Conservation (phyloP, 352 stramenopile species). For the Globisporangium mamillatum region DNA sequence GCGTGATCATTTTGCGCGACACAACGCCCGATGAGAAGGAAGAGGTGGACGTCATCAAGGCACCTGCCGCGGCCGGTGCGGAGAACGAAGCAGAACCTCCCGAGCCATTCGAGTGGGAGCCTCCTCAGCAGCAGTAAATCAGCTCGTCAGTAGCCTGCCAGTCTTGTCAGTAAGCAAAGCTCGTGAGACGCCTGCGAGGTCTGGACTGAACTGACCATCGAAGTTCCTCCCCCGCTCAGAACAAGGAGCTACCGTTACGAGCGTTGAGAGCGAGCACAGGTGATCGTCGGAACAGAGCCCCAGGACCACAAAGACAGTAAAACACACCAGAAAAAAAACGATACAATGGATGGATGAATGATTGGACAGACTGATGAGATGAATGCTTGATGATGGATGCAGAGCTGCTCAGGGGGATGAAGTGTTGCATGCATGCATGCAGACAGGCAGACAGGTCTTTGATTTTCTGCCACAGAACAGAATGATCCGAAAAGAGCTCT, state of each 20-base stretch:
- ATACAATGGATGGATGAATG: constrained; percentile 12
- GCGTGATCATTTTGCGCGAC: constrained; percentile 96
- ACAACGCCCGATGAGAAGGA: constrained; percentile 91
- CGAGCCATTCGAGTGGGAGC: constrained; percentile 97
- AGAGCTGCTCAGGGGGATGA: neutral
- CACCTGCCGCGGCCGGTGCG: constrained; percentile 80
- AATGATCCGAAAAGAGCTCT: constrained; percentile 12
- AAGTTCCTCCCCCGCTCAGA: neutral
- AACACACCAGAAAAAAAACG: neutral
- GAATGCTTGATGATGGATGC: constrained; percentile 6
- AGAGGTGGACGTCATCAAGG: constrained; percentile 93
- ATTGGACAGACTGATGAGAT: constrained; percentile 3
- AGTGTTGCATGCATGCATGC: neutral
- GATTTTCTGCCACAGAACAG: neutral
- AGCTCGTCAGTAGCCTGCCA: neutral
- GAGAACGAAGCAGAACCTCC: constrained; percentile 94
- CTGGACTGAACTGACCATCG: neutral
- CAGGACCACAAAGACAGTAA: neutral
- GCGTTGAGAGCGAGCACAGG: neutral
- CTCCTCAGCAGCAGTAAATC: constrained; percentile 34
- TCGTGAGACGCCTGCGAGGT: neutral
- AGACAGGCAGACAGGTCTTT: neutral
- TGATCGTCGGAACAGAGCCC: neutral
- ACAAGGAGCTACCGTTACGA: neutral
- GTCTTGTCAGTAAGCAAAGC: neutral